A percentile compares a stretch with the other conserved stretches of the same genome.
Evolutionary conservation across 139 green algal species (phyloP).

Genomic region (Pedinophyceae sp.): DNA sequence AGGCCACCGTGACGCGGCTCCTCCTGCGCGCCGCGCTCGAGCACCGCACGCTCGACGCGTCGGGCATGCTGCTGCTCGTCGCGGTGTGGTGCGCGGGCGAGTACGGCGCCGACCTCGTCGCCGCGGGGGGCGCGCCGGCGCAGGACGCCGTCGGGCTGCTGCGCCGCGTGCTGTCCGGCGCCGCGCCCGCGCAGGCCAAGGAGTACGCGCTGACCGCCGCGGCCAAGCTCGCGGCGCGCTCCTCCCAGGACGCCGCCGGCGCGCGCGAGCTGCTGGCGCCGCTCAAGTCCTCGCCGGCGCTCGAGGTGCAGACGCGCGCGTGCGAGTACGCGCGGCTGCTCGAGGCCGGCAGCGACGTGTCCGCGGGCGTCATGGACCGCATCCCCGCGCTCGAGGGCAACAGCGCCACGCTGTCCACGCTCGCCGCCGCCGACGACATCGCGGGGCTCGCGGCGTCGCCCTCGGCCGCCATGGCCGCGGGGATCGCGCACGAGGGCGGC

Average conservation of each 20-base stretch:
- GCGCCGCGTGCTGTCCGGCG: constrained; percentile 18
- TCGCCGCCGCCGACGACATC: constrained; percentile 4
- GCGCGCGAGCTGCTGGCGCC: constrained; percentile 34
- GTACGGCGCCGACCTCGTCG: constrained; percentile 77
- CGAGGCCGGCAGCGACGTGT: not conserved
- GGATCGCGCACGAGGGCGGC: not conserved
- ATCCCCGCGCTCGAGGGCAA: constrained; percentile 75
- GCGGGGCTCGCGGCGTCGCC: not conserved
- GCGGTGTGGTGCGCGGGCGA: constrained; percentile 74
- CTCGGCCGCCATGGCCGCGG: constrained; percentile 4
- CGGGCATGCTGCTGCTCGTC: constrained; percentile 41
- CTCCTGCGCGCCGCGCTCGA: too few relatives aligned
- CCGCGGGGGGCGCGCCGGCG: constrained; percentile 16
- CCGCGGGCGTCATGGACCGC: constrained; percentile 56
- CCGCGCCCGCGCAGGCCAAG: constrained; percentile 28
- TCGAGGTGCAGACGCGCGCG: constrained; percentile 66
- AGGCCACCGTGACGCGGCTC: too few relatives aligned
- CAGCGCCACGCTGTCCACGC: constrained; percentile 15
- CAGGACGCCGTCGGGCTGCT: constrained; percentile 47
- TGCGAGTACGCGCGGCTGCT: constrained; percentile 65
- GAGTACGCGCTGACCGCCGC: constrained; percentile 48
- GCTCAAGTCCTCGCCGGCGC: constrained; percentile 17
- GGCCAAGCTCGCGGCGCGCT: not conserved
- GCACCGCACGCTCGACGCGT: too few relatives aligned
- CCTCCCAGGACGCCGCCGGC: constrained; percentile 2